Base-by-base conservation (phyloP, 139 green algal genomes). In the Klebsormidium nitens region DNA sequence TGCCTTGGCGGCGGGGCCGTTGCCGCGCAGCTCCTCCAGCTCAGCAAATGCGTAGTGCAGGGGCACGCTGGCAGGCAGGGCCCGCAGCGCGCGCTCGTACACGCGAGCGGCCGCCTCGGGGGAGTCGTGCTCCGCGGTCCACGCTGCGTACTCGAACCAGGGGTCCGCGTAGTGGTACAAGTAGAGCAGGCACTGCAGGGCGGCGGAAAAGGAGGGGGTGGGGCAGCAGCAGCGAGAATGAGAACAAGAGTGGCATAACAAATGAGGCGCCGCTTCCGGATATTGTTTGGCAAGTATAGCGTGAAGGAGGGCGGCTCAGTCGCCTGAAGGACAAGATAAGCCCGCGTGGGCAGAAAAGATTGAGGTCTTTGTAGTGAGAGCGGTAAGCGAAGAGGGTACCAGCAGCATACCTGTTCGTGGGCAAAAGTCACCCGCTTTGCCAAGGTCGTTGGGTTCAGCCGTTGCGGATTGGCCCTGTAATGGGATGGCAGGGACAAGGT, bases 11-110 rank as follows among this genome's bases (percentile, higher is more conserved):
- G 66, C 78, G 2, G 83, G 77, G 23, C 76, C 35, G 36, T 78
- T 28, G 36, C 87, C 89, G 1, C 61, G 31, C 26, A 34, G 39
- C 69, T 95, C 89, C 36, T 92, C 49, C 36, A 88, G 29, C 37
- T 96, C 90, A 1, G 89, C 90, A 0, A 84, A 83, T 1, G 86
- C 82, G 71, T 91, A 92, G 66, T 87, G 86, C 74, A 96, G 76
- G 72, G 90, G 52, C 55, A 85, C 52, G 47, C 83, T 62, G 32
- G 62, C 64, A 49, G 69, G 69, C 2, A 77, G 34, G n/a, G 69
- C 80, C 64, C 47, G 44, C 5, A 86, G 62, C 3, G 69, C 85
- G 39, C 74, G 67, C 31, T 84, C 66, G 8, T 88, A 82, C 34
- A 88, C 72, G 1, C 58, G 38, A 2, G 59, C 40, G 0, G 81